phyloP scores from a whole-genome alignment of 108 stramenopile genomes.

The Nitzschia palea region DNA sequence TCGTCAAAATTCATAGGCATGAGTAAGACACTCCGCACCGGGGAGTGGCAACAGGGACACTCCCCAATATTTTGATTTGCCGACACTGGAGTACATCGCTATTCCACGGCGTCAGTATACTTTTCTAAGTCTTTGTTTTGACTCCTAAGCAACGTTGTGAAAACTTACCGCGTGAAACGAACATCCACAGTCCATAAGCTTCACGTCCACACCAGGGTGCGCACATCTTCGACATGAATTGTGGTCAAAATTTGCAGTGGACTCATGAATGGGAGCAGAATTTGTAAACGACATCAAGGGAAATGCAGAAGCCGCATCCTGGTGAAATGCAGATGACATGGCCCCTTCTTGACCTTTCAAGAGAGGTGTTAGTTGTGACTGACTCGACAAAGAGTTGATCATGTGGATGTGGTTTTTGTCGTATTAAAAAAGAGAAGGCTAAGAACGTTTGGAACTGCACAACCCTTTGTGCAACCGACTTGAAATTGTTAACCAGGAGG shows the following conservation, averaged over 20 bases:
- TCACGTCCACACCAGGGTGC: slow-evolving; percentile 31
- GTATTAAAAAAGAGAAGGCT: not conserved
- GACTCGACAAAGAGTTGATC: not conserved
- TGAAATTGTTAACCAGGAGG: not conserved
- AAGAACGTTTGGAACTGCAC: not conserved
- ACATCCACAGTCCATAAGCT: slow-evolving; percentile 37
- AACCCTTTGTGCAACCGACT: not conserved
- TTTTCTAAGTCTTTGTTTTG: too few relatives aligned
- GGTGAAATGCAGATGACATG: not conserved
- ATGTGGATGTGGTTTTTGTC: not conserved
- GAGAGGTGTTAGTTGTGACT: not conserved
- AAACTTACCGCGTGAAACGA: slow-evolving; percentile 40
- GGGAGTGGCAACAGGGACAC: slow-evolving; percentile 37
- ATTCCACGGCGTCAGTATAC: too few relatives aligned
- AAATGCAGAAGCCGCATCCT: not conserved
- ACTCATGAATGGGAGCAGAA: not conserved
- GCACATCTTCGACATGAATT: slow-evolving; percentile 34
- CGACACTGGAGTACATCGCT: slow-evolving; percentile 41
- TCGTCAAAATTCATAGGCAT: slow-evolving; percentile 57
- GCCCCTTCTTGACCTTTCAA: not conserved
- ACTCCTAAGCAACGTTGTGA: too few relatives aligned
- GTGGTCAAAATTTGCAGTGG: not conserved
- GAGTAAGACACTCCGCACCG: slow-evolving; percentile 22
- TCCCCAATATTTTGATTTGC: slow-evolving; percentile 8
- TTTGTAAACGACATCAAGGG: not conserved